Conservation (phyloP, 768 basidiomycete species). For the Boletus coccyginus region DNA sequence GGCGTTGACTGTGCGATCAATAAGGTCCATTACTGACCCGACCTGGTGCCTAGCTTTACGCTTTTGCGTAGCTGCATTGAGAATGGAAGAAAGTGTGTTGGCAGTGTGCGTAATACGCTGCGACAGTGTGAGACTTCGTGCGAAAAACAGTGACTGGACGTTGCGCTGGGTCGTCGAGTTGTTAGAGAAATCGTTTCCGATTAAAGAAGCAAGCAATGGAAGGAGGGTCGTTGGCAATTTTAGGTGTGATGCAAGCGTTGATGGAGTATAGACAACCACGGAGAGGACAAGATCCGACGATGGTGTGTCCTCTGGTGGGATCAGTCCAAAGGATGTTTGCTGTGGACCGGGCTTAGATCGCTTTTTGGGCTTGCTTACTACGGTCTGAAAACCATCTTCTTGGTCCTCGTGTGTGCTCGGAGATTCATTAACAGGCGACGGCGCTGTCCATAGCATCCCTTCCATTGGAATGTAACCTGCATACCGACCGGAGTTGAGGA, state of each 20-base stretch:
- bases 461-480: slow-evolving; percentile 74
- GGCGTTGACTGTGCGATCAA: slow-evolving; percentile 61
- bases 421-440: slow-evolving; percentile 25
- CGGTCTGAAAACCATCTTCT: slow-evolving; percentile 58
- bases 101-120: slow-evolving; percentile 72
- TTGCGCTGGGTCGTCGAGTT: slow-evolving; percentile 46
- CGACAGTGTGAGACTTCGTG: slow-evolving; percentile 48
- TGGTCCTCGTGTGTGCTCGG: slow-evolving; percentile 29
- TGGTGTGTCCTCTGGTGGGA: slow-evolving; percentile 48
- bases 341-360: slow-evolving; percentile 34
- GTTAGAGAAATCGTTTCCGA: slow-evolving; percentile 78
- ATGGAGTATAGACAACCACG: slow-evolving; percentile 59
- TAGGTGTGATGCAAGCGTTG: slow-evolving; percentile 58
- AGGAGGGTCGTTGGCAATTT: slow-evolving; percentile 68
- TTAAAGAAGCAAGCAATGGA: slow-evolving; percentile 72
- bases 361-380: slow-evolving; percentile 52
- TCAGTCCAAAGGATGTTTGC: slow-evolving; percentile 32
- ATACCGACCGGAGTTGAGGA: slow-evolving; percentile 75
- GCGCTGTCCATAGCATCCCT: slow-evolving; percentile 65
- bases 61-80: slow-evolving; percentile 48
- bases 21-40: slow-evolving; percentile 74
- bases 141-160: slow-evolving; percentile 66
- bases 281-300: slow-evolving; percentile 47
- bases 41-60: slow-evolving; percentile 54
- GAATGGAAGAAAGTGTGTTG: slow-evolving; percentile 50